A percentile compares a stretch with the other conserved stretches of the same genome.
These are phyloP conservation scores for Gremmenia infestans DNA, from an alignment of 2,329 filamentous ascomycete genomes.

Conservation along the genomic window DNA sequence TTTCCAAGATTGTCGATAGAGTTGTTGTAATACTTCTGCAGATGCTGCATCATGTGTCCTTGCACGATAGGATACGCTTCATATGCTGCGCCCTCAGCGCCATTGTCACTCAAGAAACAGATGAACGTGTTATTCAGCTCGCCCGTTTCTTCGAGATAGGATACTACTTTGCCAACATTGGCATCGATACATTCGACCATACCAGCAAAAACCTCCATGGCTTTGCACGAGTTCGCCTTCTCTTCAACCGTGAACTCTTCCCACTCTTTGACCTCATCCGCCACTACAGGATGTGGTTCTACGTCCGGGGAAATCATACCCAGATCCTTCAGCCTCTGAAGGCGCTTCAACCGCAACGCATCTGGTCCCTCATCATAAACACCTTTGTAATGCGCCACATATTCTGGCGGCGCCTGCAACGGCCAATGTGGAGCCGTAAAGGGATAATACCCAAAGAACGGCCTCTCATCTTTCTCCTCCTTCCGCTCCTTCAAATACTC, in stretches of 20 bases:
- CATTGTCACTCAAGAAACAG: slow-evolving; percentile 60
- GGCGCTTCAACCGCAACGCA: slow-evolving; percentile 46
- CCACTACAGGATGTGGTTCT: slow-evolving; percentile 21
- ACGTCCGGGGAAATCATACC: slow-evolving; percentile 27
- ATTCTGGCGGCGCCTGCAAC: slow-evolving; percentile 40
- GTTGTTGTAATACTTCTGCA: slow-evolving; percentile 53
- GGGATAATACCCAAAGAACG: slow-evolving; percentile 47
- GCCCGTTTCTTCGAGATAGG: slow-evolving; percentile 44
- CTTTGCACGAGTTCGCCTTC: slow-evolving; percentile 15
- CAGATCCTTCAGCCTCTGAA: slow-evolving; percentile 51
- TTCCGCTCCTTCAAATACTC: slow-evolving; percentile 10
- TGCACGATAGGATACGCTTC: slow-evolving; percentile 49
- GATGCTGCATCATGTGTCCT: slow-evolving; percentile 32
- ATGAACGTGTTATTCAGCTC: slow-evolving; percentile 62
- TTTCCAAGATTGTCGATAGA: slow-evolving; percentile 53
- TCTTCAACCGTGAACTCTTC: slow-evolving; percentile 33
- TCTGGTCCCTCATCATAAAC: slow-evolving; percentile 57
- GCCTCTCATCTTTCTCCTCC: slow-evolving; percentile 21
- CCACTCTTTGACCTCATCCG: slow-evolving; percentile 12
- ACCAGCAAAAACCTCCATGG: slow-evolving; percentile 51
- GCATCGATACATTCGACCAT: slow-evolving; percentile 45
- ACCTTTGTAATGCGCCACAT: slow-evolving; percentile 39
- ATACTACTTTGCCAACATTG: slow-evolving; percentile 54
- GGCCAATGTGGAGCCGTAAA: slow-evolving; percentile 53
- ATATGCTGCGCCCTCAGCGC: slow-evolving; percentile 54